Conservation (phyloP, 139 green algal species). For the Asterochloris erici region DNA sequence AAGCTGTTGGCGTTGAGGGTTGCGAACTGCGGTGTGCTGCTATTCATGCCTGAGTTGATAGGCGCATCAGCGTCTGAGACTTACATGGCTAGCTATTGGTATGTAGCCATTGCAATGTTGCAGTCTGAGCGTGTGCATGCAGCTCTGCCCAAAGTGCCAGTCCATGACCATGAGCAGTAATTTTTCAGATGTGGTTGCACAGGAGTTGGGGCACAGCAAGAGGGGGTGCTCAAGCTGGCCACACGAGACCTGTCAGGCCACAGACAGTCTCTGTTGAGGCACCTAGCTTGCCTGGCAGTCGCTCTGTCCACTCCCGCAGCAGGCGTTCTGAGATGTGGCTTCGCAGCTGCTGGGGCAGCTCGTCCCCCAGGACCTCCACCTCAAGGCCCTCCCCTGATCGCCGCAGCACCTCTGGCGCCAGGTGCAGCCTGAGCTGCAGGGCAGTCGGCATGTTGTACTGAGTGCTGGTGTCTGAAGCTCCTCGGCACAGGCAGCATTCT, state of each 20-base stretch:
- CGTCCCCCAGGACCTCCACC: constrained; percentile 1
- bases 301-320: background rate
- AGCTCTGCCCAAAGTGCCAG: background rate
- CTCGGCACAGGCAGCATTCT: no score
- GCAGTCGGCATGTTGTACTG: background rate
- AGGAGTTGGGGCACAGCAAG: background rate
- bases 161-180: background rate
- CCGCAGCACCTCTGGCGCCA: background rate
- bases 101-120: background rate
- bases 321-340: background rate
- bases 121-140: background rate
- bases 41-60: background rate
- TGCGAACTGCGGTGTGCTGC: background rate
- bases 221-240: background rate
- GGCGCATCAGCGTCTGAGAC: background rate
- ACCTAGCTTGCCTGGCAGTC: background rate
- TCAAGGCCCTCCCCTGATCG: background rate
- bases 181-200: background rate
- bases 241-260: background rate
- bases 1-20: background rate
- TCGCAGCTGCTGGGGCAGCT: background rate
- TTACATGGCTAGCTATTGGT: background rate
- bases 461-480: background rate
- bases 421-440: background rate
- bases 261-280: no score